Base-by-base conservation (phyloP, 192 early-diverging fungal species). In the Mortierella hygrophila region DNA sequence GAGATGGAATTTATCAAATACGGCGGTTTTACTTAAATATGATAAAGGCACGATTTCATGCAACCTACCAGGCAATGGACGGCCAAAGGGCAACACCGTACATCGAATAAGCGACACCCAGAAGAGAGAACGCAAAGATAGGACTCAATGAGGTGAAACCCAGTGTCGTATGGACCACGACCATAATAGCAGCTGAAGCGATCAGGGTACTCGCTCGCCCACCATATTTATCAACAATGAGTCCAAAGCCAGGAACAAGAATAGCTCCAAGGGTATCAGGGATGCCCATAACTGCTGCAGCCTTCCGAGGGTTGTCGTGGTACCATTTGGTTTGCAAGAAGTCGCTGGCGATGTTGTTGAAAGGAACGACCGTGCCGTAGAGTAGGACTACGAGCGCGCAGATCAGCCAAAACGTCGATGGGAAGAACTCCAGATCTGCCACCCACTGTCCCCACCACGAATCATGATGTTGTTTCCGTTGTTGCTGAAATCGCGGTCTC, bases 241-340 rank as follows among this genome's bases (percentile, higher is more conserved):
- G 47, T 5, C 94, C 93, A 75, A 90, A 87, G 0, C 92, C 68
- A 1, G 94, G 94, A 5, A 90, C 89, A 20, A 92, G 90, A 35
- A 93, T 68, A 2, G 93, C 91, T 2, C 92, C 92, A 57, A 94
- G 71, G 0, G 87, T 81, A 75, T 94, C 94, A 11, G 93, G 93
- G 44, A 94, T 90, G 0, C 92, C 93, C 91, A 93, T 92, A 37
- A 93, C 90, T n/a, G 93, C 88, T 8, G 93, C 91, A 6, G 94
- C 94, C 52, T 78, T 93, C 18, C 90, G 86, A 23, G 90, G 74
- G 63, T 93, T 91, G 6, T 83, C 88, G 5, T 70, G 88, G 68
- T 90, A 94, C 92, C 93, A 95, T 76, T 93, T 94, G 49, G 91
- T 88, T 70, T 93, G 93, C 47, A 94, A 91, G 77, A 95, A 91